Evolutionary conservation across 768 basidiomycete species (phyloP).

Genomic region (Boletellus ananas): DNA sequence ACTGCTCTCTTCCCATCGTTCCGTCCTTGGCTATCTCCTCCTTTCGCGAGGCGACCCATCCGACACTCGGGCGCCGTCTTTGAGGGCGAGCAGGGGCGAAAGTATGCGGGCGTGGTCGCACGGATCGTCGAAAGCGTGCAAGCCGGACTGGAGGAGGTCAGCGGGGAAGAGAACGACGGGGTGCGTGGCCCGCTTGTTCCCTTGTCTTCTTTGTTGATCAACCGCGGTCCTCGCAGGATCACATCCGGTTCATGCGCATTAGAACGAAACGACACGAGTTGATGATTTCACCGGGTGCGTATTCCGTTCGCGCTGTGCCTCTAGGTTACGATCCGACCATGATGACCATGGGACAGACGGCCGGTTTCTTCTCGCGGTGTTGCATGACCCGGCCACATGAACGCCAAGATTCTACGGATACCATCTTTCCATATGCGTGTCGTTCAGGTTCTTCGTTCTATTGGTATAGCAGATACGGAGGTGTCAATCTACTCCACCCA

Average conservation of each 20-base stretch:
- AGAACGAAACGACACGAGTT: conserved; percentile 89
- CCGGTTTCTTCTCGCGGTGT: conserved; percentile 75
- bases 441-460: conserved; percentile 1
- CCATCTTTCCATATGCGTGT: conserved; percentile 1
- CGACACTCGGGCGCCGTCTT: conserved; percentile 82
- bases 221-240: conserved; percentile 52
- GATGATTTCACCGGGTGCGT: conserved; percentile 86
- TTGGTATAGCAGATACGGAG: neutral
- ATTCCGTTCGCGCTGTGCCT: conserved; percentile 24
- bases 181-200: conserved; percentile 36
- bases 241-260: conserved; percentile 84
- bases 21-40: conserved; percentile 84
- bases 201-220: neutral
- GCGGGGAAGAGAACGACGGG: conserved; percentile 55
- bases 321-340: neutral
- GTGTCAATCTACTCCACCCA: neutral
- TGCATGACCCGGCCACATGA: conserved; percentile 67
- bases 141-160: conserved; percentile 73
- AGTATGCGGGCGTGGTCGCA: conserved; percentile 68
- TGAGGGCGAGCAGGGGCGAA: conserved; percentile 77
- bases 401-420: neutral
- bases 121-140: conserved; percentile 78
- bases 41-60: conserved; percentile 71
- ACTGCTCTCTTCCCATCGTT: conserved; percentile 73
- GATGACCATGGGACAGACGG: conserved; percentile 49